Percentiles rank a stretch among this genome's conserved stretches.
Conservation (phyloP, 257 asterid genomes). For the Forsythia suspensa region DNA sequence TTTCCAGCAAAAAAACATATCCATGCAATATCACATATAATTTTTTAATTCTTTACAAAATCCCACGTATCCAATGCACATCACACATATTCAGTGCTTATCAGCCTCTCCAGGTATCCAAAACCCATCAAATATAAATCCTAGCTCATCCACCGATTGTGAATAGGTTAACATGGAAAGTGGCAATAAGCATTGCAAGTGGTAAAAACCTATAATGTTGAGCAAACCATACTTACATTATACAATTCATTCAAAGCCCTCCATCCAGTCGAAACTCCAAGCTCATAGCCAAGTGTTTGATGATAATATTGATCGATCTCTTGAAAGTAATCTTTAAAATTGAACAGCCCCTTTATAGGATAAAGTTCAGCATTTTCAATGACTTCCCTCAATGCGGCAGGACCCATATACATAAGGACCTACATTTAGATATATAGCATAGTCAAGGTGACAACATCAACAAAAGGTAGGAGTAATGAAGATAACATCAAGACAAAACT, state of each 20-base stretch:
- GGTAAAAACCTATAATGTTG: background rate
- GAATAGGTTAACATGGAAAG: background rate
- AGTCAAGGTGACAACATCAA: slow-evolving; percentile 4
- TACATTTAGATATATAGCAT: slow-evolving; percentile 22
- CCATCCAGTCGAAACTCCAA: slow-evolving; percentile 99
- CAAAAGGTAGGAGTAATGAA: background rate
- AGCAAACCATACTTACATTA: slow-evolving; percentile 55
- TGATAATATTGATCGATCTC: slow-evolving; percentile 89
- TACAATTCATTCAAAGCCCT: slow-evolving; percentile 68
- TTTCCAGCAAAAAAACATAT: background rate
- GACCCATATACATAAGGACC: slow-evolving; percentile 95
- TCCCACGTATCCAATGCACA: background rate
- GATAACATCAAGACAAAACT: background rate
- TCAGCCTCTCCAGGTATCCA: background rate
- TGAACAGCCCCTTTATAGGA: slow-evolving; percentile 85
- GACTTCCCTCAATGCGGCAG: slow-evolving; percentile 70
- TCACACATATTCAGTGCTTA: background rate
- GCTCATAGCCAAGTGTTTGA: slow-evolving; percentile 74
- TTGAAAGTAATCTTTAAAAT: slow-evolving; percentile 61
- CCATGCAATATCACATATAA: background rate
- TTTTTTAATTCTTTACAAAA: too few relatives aligned
- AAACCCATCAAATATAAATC: background rate
- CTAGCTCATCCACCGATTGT: background rate
- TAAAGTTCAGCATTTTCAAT: slow-evolving; percentile 87
- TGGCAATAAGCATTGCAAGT: background rate